Base-by-base conservation (phyloP, 2,329 filamentous ascomycete species). In the Parasarocladium wereldwijsianum region DNA sequence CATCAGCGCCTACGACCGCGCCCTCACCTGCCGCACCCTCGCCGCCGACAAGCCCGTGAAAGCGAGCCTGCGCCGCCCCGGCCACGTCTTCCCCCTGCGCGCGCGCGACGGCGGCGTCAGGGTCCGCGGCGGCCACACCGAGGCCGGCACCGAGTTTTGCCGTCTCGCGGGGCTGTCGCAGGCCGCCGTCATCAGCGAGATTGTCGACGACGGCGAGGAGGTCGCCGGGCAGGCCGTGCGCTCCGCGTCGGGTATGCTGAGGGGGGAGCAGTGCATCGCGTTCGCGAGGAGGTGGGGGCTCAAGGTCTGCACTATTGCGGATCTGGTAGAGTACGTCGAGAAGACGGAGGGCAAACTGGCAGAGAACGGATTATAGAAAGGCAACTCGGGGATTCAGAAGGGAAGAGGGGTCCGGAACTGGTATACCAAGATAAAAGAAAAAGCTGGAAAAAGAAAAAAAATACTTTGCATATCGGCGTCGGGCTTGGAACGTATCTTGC, bases 261-360 rank as follows among this genome's bases (percentile, higher is more conserved):
- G 85, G 41, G 73, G 84, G 38, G 84, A 93, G 58, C 81, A 72
- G 21, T 94, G 86, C 57, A 62, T 98, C 47, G 69, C 64, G 29
- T 98, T 98, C 65, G 90, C 85, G 17, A 73, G 74, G 54, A 75
- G 67, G 55, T 96, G 80, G 75, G 85, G 85, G 4, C 62, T 98
- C 42, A 90, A 80, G 62, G 84, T 93, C 35, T 93, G 86, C 57
- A 96, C 90, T 17, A 96, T 98, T 57, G 85, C 87, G 50, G 85
- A 87, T 55, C 55, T 98, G 56, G 77, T 87, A 17, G 63, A 61
- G 34, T 80, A 92, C 51, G 59, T 93, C 34, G 78, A 90, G 53
- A 76, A 73, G 61, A 75, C 64, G 22, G 76, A 86, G 57, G 76
- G 75, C 21, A 70, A 69, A 51, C 47, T 66, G 9, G 50, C 49